A percentile compares a stretch with the other conserved stretches of the same genome.
Evolutionary conservation across 257 asterid genomes (phyloP).

Genomic region (Solanum rostratum): DNA sequence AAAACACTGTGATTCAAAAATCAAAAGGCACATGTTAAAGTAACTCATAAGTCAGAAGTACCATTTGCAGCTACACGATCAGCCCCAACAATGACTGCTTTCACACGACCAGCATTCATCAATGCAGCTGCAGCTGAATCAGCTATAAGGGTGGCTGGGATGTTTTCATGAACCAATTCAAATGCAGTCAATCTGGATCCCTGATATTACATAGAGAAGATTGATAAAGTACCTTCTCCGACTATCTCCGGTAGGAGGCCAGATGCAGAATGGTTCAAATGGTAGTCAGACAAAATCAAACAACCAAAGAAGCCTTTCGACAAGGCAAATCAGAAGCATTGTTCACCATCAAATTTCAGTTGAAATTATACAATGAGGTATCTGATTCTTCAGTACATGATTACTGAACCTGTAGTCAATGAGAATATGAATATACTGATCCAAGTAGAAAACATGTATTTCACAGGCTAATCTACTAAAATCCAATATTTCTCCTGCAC

Average conservation of each 20-base stretch:
- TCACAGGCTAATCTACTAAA: not conserved
- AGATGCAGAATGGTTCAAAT: not conserved
- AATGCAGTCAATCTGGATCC: conserved; percentile 97
- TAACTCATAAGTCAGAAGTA: conserved; percentile 10
- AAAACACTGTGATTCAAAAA: not conserved
- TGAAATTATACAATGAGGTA: not conserved
- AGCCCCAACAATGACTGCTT: conserved; percentile 93
- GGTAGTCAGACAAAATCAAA: not conserved
- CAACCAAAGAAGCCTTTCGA: not conserved
- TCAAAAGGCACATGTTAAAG: not conserved
- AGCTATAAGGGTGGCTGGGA: conserved; percentile 85
- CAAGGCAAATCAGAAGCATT: not conserved
- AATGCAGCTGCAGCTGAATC: conserved; percentile 98
- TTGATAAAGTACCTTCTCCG: not conserved
- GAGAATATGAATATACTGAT: not conserved
- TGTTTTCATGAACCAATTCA: conserved; percentile 82
- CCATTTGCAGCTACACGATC: conserved; percentile 96
- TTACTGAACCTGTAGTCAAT: not conserved
- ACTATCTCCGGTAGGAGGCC: not conserved
- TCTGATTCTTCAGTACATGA: not conserved
- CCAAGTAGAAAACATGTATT: not conserved
- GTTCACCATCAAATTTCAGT: not conserved
- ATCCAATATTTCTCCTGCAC: not conserved
- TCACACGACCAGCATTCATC: conserved; percentile 70
- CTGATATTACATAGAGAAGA: conserved; percentile 18